phyloP scores from a whole-genome alignment of 495 filamentous ascomycete species.

The Talaromyces nanjingensis region DNA sequence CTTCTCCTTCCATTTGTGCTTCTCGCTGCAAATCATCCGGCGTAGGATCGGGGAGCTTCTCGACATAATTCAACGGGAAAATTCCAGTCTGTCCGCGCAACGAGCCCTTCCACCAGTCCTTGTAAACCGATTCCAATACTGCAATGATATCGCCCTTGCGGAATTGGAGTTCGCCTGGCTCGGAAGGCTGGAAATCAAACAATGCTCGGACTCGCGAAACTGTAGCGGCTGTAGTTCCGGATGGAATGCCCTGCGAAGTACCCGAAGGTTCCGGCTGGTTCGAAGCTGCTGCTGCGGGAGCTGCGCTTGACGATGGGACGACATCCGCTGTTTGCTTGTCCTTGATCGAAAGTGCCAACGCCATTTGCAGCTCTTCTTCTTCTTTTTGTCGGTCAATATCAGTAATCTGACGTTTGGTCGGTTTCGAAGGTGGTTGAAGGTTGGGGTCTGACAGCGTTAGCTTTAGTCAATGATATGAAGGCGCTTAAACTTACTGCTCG shows the following conservation, averaged over 20 bases:
- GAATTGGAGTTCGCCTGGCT: slow-evolving; percentile 91
- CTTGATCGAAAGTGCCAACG: slow-evolving; percentile 82
- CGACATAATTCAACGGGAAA: slow-evolving; percentile 97
- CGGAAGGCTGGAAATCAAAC: slow-evolving; percentile 90
- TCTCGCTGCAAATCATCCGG: slow-evolving; percentile 91
- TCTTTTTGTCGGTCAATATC: slow-evolving; percentile 88
- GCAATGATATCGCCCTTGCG: slow-evolving; percentile 96
- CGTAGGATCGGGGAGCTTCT: slow-evolving; percentile 92
- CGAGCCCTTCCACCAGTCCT: slow-evolving; percentile 99
- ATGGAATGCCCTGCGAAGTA: slow-evolving; percentile 43
- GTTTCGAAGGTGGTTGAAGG: slow-evolving; percentile 85
- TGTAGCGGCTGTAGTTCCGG: slow-evolving; percentile 89
- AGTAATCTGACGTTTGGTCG: slow-evolving; percentile 84
- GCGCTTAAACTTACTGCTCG: slow-evolving; percentile 47
- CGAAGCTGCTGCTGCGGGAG: slow-evolving; percentile 33
- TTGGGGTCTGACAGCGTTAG: slow-evolving; percentile 64
- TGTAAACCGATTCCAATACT: slow-evolving; percentile 94
- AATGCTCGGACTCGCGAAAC: slow-evolving; percentile 90
- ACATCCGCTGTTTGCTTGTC: slow-evolving; percentile 50
- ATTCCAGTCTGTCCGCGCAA: slow-evolving; percentile 92
- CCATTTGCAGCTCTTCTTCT: slow-evolving; percentile 96
- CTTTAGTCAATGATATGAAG: not conserved
- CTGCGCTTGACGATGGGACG: slow-evolving; percentile 18
- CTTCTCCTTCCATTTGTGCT: slow-evolving; percentile 94
- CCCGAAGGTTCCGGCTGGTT: slow-evolving; percentile 29